phyloP scores from a whole-genome alignment of 2,329 filamentous ascomycete genomes.

The Colletotrichum somersetense region DNA sequence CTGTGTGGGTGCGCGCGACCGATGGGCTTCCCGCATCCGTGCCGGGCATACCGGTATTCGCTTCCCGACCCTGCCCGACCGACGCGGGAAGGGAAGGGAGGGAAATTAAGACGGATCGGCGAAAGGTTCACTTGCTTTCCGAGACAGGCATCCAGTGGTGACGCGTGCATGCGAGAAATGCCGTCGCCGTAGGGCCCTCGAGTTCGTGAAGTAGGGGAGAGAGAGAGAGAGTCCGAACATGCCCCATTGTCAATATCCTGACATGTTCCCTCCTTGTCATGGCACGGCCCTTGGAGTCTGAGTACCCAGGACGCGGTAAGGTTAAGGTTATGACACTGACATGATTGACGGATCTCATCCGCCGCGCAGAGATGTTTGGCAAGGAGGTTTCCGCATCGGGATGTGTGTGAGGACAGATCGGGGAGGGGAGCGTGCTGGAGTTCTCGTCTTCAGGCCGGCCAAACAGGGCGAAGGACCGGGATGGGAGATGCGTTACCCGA shows the following conservation, averaged over 20 bases:
- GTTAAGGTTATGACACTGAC: slow-evolving; percentile 20
- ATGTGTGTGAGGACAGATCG: neutral
- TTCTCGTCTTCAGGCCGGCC: neutral
- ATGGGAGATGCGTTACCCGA: neutral
- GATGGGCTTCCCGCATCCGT: neutral
- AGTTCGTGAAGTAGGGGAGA: neutral
- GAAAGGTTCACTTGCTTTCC: neutral
- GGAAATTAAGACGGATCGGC: too few species aligned
- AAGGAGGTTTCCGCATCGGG: neutral
- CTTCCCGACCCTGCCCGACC: too few species aligned
- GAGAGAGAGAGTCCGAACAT: neutral
- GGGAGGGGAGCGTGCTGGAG: too few species aligned
- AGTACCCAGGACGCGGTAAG: neutral
- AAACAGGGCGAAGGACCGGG: neutral
- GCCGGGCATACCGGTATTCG: neutral
- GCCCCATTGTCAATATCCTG: neutral
- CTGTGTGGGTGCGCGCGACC: neutral
- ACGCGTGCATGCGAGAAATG: neutral
- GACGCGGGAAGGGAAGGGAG: too few species aligned
- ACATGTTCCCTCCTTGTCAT: too few species aligned
- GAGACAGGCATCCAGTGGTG: neutral
- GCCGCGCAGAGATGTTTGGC: neutral
- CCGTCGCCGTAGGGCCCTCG: too few species aligned
- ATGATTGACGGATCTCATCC: neutral
- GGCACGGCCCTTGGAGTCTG: neutral